A percentile compares a stretch with the other conserved stretches of the same genome.
Conservation (phyloP, 768 basidiomycete genomes). For the Naganishia randhawae region DNA sequence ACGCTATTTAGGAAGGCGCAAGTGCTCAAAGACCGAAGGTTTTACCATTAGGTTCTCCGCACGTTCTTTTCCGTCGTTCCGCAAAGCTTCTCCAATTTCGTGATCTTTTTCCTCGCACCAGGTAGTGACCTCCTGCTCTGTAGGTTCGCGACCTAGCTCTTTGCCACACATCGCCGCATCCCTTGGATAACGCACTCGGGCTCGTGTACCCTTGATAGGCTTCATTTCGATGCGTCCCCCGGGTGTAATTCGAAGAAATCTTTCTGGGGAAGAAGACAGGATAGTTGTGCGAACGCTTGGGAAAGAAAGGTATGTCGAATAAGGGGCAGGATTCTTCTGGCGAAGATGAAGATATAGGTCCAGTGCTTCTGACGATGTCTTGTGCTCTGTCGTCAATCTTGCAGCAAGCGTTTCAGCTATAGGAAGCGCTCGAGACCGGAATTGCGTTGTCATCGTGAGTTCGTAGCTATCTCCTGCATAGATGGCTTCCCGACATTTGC, state of each 20-base stretch:
- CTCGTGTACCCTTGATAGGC: slow-evolving; percentile 89
- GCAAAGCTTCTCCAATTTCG: slow-evolving; percentile 40
- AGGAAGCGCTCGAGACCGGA: slow-evolving; percentile 44
- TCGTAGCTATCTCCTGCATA: slow-evolving; percentile 87
- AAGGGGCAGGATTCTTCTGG: slow-evolving; percentile 76
- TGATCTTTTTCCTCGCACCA: slow-evolving; percentile 36
- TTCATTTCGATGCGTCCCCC: slow-evolving; percentile 70
- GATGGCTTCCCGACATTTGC: slow-evolving; percentile 67
- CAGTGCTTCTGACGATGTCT: slow-evolving; percentile 35
- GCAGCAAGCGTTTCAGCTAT: slow-evolving; percentile 34
- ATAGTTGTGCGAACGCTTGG: slow-evolving; percentile 55
- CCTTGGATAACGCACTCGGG: slow-evolving; percentile 48
- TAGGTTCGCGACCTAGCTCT: slow-evolving; percentile 50
- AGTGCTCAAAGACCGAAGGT: neutral
- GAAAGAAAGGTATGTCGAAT: slow-evolving; percentile 65
- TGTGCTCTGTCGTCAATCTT: slow-evolving; percentile 23
- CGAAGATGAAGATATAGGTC: slow-evolving; percentile 57
- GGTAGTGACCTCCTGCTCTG: neutral
- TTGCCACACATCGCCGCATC: slow-evolving; percentile 53
- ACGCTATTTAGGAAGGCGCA: neutral
- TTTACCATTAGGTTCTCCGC: slow-evolving; percentile 87
- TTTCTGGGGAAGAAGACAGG: slow-evolving; percentile 83
- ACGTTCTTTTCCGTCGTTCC: slow-evolving; percentile 68
- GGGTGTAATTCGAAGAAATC: slow-evolving; percentile 78
- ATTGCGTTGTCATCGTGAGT: slow-evolving; percentile 68